Base-by-base conservation (phyloP, 441 rosid species). In the Biscutella auriculata region DNA sequence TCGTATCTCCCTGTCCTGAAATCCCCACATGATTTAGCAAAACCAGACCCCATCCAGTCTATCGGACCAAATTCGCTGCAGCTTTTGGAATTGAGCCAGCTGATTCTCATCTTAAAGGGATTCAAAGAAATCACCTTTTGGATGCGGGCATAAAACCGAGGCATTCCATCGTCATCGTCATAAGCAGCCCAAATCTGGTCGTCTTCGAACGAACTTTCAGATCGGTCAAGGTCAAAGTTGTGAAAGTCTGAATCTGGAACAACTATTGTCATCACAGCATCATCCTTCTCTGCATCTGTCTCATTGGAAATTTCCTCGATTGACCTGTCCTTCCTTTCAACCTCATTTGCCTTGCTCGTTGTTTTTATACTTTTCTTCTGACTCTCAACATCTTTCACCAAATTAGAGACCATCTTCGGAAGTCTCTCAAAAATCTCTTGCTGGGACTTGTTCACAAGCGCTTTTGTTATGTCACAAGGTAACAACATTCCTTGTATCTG, bases 161-260 rank as follows among this genome's bases (percentile, higher is more conserved):
- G 99, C 97, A 93, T 85, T 47, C 96, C 97, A 67, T 89, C 96
- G 12, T 78, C 80, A 53, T 77, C 79, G 21, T 93, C 99, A 58
- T 93, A 89, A 6, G 88, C 99, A 56, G 96, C 97, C 99, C 95
- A 93, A 39, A 93, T 82, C 71, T 87, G 80, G 61, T 87, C 81
- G 10, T 68, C 90, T 39, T 39, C 72, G 70, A 94, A 90, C 17
- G 91, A 77, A 45, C 16, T 72, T 65, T 94, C 99, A 34, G 84
- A 66, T 54, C 92, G 76, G 65, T 79, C 87, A 70, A 79, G 65
- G 66, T 87, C 96, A 40, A 94, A 90, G 68, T 84, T 80, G 72
- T 94, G 92, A 67, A 94, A 90, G 72, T 87, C 97, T 9, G 96
- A 69, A 82, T 94, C 96, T 9, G 96, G 95, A 53, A 94, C 97